Conservation (phyloP, 2,329 filamentous ascomycete genomes). For the Macroventuria anomochaeta region DNA sequence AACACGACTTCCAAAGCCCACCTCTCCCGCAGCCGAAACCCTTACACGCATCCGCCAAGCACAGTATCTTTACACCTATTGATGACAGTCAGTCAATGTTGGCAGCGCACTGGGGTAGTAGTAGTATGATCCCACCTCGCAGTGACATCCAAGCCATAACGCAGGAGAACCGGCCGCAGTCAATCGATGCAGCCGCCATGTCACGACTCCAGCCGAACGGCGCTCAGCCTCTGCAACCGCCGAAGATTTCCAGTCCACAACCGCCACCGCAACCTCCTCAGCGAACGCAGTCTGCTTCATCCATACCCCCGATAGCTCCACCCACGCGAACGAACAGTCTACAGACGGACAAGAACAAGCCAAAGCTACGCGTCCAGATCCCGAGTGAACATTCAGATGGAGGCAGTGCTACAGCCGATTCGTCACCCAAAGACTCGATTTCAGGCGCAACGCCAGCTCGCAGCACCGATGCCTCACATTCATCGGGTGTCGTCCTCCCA, state of each 20-base stretch:
- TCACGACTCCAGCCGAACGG: conserved; percentile 50
- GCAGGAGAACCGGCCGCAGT: conserved; percentile 63
- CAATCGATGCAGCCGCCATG: conserved; percentile 67
- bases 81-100: conserved; percentile 90
- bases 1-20: conserved; percentile 60
- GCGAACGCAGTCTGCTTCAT: conserved; percentile 64
- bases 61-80: conserved; percentile 97
- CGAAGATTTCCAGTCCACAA: conserved; percentile 35
- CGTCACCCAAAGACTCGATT: conserved; percentile 67
- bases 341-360: conserved; percentile 72
- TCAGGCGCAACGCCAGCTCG: conserved; percentile 65
- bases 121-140: conserved; percentile 58
- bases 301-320: conserved; percentile 72
- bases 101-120: conserved; percentile 74
- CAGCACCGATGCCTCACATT: conserved; percentile 63
- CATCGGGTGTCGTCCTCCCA: conserved; percentile 79
- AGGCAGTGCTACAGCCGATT: conserved; percentile 75
- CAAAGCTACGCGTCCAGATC: conserved; percentile 90
- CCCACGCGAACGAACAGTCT: conserved; percentile 76
- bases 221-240: conserved; percentile 61
- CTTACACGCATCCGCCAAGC: conserved; percentile 67
- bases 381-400: conserved; percentile 87
- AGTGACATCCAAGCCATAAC: conserved; percentile 55
- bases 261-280: conserved; percentile 53
- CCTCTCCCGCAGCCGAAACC: conserved; percentile 70